A percentile compares a stretch with the other conserved stretches of the same genome.
Conservation (phyloP, 2,329 filamentous ascomycete species). For the Penicillium sp. region DNA sequence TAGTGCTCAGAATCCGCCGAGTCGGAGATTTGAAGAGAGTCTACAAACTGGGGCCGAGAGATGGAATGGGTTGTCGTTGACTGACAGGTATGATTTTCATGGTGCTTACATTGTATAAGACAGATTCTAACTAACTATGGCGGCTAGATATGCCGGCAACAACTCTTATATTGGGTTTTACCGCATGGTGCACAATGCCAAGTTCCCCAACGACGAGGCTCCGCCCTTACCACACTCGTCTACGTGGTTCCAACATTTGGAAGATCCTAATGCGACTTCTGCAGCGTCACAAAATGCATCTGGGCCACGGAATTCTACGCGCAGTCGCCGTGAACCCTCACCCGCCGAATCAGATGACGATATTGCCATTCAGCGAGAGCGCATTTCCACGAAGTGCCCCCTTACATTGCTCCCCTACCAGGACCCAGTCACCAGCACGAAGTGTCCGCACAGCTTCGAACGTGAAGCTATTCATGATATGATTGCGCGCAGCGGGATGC, state of each 20-base stretch:
- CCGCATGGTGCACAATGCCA: slow-evolving; percentile 60
- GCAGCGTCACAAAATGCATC: background rate
- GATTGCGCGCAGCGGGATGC: slow-evolving; percentile 38
- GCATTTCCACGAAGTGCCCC: slow-evolving; percentile 48
- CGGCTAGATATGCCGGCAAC: slow-evolving; percentile 54
- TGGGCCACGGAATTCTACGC: background rate
- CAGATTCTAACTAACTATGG: background rate
- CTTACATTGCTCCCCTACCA: slow-evolving; percentile 48
- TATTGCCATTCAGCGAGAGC: slow-evolving; percentile 47
- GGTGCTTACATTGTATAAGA: background rate
- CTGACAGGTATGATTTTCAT: slow-evolving; percentile 39
- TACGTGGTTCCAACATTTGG: slow-evolving; percentile 61
- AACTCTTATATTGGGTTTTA: slow-evolving; percentile 64
- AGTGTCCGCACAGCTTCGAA: slow-evolving; percentile 54
- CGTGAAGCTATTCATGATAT: slow-evolving; percentile 46
- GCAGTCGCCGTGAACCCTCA: slow-evolving; percentile 17
- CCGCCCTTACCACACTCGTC: slow-evolving; percentile 56
- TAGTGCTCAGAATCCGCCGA: slow-evolving; percentile 30
- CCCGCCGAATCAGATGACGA: slow-evolving; percentile 43
- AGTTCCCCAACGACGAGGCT: slow-evolving; percentile 53
- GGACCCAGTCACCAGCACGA: slow-evolving; percentile 49
- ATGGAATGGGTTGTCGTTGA: slow-evolving; percentile 43
- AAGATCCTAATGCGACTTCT: slow-evolving; percentile 28
- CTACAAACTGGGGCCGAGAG: slow-evolving; percentile 32
- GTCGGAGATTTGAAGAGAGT: slow-evolving; percentile 37